phyloP scores from a whole-genome alignment of 169 alveolate genomes.

The Cryptosporidium muris region DNA sequence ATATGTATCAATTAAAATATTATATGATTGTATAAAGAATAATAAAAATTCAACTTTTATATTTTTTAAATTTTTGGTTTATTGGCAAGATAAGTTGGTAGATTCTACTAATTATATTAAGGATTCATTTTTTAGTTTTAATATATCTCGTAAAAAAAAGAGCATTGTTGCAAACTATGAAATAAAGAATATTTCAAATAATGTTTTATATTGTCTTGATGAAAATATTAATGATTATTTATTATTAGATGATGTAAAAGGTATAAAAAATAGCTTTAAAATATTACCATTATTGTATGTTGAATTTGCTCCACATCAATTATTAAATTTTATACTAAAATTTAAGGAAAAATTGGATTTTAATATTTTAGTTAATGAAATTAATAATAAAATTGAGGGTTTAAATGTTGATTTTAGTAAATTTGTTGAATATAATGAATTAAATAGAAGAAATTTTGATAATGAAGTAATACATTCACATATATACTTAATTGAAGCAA shows the following conservation, averaged over 20 bases:
- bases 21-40: constrained; percentile 2
- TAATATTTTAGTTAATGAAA: too few relatives aligned
- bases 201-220: too few relatives aligned
- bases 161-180: neutral
- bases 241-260: too few relatives aligned
- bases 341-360: neutral
- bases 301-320: constrained; percentile 9
- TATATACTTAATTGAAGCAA: constrained; percentile 17
- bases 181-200: neutral
- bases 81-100: too few relatives aligned
- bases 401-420: neutral
- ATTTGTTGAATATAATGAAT: neutral
- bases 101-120: too few relatives aligned
- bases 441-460: neutral
- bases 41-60: neutral
- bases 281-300: too few relatives aligned
- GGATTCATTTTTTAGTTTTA: too few relatives aligned
- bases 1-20: neutral
- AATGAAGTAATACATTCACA: neutral
- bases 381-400: too few relatives aligned
- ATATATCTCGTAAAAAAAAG: neutral
- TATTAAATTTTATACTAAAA: neutral
- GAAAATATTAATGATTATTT: too few relatives aligned
- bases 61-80: neutral
- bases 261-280: too few relatives aligned